Evolutionary conservation across 2,329 filamentous ascomycete genomes (phyloP).

Genomic region (Chrysosporium queenslandicum): DNA sequence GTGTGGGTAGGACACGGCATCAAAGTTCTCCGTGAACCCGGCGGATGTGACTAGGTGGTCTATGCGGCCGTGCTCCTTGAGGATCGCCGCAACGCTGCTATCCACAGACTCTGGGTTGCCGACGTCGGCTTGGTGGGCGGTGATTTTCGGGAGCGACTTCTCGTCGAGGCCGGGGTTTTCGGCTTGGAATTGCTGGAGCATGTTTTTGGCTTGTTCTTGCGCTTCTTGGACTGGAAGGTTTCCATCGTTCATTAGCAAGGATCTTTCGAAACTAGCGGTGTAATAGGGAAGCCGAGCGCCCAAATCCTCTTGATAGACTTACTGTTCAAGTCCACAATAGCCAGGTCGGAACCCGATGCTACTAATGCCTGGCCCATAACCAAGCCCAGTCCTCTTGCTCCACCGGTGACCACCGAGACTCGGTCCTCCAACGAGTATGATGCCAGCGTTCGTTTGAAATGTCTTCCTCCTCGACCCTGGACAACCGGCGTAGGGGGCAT

Average conservation of each 20-base stretch:
- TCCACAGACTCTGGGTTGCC: constrained; percentile 70
- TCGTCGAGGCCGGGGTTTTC: constrained; percentile 67
- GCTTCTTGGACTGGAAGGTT: constrained; percentile 65
- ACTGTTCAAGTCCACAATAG: constrained; percentile 92
- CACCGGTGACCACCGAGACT: constrained; percentile 79
- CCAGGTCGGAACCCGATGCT: constrained; percentile 75
- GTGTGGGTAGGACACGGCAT: constrained; percentile 80
- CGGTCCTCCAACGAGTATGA: constrained; percentile 78
- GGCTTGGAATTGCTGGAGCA: constrained; percentile 64
- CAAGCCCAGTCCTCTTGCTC: constrained; percentile 76
- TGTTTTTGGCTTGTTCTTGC: constrained; percentile 59
- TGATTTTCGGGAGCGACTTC: constrained; percentile 65
- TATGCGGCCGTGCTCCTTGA: constrained; percentile 66
- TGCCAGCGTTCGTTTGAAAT: constrained; percentile 75
- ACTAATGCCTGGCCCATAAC: constrained; percentile 91
- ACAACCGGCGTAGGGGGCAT: constrained; percentile 62
- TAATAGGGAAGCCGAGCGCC: background rate
- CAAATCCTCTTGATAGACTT: too few species aligned
- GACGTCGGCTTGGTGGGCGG: constrained; percentile 83
- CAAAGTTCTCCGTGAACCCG: constrained; percentile 92
- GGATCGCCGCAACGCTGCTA: constrained; percentile 58
- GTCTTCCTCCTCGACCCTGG: constrained; percentile 64
- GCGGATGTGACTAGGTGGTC: constrained; percentile 93
- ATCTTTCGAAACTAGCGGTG: background rate
- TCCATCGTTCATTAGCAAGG: background rate